Percentiles rank a stretch among this genome's conserved stretches.
Evolutionary conservation across 106 monocot species (phyloP).

Genomic region (Dendrobium catenatum): DNA sequence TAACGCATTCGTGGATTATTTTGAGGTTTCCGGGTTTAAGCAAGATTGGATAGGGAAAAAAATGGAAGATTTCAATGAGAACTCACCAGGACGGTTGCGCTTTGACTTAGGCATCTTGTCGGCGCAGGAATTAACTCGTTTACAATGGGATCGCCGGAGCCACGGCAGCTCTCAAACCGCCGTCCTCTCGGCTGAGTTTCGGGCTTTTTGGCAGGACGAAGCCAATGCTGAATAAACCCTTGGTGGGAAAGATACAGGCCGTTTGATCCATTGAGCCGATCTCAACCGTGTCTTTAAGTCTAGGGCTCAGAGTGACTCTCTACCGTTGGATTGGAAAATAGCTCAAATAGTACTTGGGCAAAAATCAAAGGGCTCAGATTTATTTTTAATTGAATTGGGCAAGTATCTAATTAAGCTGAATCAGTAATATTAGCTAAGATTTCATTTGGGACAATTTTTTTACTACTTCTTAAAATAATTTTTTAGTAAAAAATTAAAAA

Average conservation of each 20-base stretch:
- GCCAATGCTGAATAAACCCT: neutral
- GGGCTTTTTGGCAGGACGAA: too few species aligned
- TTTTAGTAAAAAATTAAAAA: too few species aligned
- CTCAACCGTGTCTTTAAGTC: neutral
- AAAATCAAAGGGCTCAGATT: too few species aligned
- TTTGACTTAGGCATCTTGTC: constrained; percentile 81
- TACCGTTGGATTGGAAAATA: too few species aligned
- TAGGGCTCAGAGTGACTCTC: neutral
- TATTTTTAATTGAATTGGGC: too few species aligned
- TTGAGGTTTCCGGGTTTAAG: neutral
- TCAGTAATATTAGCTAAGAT: too few species aligned
- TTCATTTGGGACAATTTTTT: too few species aligned
- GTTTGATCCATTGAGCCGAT: neutral
- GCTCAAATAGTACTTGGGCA: too few species aligned
- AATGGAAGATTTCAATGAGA: neutral
- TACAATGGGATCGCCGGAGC: too few species aligned
- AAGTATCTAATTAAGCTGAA: too few species aligned
- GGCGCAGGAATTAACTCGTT: neutral
- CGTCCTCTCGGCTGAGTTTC: neutral
- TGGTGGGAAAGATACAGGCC: neutral
- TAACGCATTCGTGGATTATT: neutral
- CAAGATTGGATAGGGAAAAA: neutral
- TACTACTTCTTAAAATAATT: too few species aligned
- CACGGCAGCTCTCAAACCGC: neutral
- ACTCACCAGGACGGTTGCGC: constrained; percentile 50